Conservation (phyloP, 257 asterid species). For the Fraxinus pennsylvanica region DNA sequence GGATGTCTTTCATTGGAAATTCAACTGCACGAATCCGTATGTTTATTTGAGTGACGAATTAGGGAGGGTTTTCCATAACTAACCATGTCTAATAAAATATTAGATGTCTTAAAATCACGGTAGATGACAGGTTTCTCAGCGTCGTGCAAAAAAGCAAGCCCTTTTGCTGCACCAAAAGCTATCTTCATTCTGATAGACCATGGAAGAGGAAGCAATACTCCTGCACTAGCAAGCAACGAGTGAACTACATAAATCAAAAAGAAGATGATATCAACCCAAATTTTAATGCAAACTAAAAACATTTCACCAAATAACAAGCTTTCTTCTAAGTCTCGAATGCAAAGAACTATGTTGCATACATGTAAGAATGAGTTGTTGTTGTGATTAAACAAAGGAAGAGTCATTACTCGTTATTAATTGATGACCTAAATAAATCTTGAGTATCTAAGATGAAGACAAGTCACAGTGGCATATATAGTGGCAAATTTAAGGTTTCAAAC, state of each 20-base stretch:
- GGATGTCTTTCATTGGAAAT: neutral
- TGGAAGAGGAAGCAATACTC: constrained; percentile 83
- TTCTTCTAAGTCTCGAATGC: neutral
- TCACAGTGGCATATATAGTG: no score
- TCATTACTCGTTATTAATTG: neutral
- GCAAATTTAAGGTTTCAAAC: no score
- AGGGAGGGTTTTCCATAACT: constrained; percentile 16
- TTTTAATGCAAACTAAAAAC: neutral
- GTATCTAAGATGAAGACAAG: neutral
- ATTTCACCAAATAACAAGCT: neutral
- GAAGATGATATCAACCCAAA: neutral
- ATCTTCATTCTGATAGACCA: constrained; percentile 91
- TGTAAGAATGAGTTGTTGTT: neutral
- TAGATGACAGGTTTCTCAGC: constrained; percentile 91
- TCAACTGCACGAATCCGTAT: neutral
- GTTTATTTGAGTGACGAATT: neutral
- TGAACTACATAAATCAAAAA: neutral
- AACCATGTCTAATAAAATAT: constrained; percentile 75
- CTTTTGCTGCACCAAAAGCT: constrained; percentile 85
- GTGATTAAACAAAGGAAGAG: neutral
- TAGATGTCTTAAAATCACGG: constrained; percentile 89
- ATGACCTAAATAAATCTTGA: neutral
- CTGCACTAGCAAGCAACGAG: constrained; percentile 31
- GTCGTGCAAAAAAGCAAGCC: constrained; percentile 87
- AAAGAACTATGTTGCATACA: neutral